Base-by-base conservation (phyloP, 2,329 filamentous ascomycete species). In the Dendryphion nanum region DNA sequence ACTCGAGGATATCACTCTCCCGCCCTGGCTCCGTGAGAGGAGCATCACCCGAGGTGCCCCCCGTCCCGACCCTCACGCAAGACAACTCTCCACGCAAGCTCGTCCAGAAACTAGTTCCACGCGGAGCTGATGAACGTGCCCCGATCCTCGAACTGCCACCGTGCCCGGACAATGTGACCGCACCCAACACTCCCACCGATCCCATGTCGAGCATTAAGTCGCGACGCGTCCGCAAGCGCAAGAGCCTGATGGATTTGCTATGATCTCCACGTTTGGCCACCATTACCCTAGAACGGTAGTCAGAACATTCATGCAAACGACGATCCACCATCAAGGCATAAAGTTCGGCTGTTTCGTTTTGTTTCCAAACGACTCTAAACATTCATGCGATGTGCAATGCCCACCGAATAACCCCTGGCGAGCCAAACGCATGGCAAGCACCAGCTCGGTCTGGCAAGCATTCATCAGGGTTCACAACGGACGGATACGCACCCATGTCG, bases 231-330 rank as follows among this genome's bases (percentile, higher is more conserved):
- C 55, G 53, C 29, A 66, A 66, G 52, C 52, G 63, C 30, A 66
- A 63, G 44, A 64, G 61, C 24, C 42, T 64, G 18, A 63, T 67
- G 59, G 61, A 63, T 35, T 50, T 65, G 34, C 51, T 63, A 31
- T 56, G 50, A 42, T 24, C 19, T 5, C 33, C 10, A 12, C 10
- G 18, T 17, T 24, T 34, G 10, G 5, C 16, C 8, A 15, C 17
- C n/a, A 23, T 17, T 18, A 6, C n/a, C 24, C 21, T n/a, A n/a
- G n/a, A 30, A 23, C 29, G 7, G 23, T 35, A 28, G 32, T 17
- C 17, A 40, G 7, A 13, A 17, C 21, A 19, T n/a, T n/a, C n/a
- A n/a, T n/a, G n/a, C 28, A 20, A 21, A 20, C 15, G 29, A 21
- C 17, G 35, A n/a, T 30, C 34, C 28, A 18, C 37, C 37, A 36